Base-by-base conservation (phyloP, 805 yeast genomes). In the Maudiozyma bulderi region DNA sequence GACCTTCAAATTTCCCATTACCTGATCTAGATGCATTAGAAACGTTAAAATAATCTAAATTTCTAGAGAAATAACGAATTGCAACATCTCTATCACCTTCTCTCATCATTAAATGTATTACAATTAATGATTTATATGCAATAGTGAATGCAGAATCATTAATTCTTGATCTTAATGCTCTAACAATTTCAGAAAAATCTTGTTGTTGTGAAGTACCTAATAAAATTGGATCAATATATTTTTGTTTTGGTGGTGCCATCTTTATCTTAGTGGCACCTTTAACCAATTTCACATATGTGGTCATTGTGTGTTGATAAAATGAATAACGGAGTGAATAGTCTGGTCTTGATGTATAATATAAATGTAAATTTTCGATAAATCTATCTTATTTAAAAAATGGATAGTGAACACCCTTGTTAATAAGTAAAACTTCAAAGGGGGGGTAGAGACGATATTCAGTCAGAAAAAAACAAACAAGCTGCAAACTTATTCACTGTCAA, bases 211-310 rank as follows among this genome's bases (percentile, higher is more conserved):
- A 54, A 0, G 77, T 68, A 7, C 75, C 73, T 43, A 71, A 75
- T 33, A 93, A 73, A 47, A 93, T 87, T 1, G 98, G 98, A 69
- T 91, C 98, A 47, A 93, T 81, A 64, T 93, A 93, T 66, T 93
- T 93, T 38, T 95, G 84, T 68, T 93, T 93, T 6, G 99, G 99
- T n/a, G 98, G 96, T 9, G 98, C 98, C 70, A 87, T 77, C 80
- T 82, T 82, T 34, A 81, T 74, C 65, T 82, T 82, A 13, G 88
- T 82, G 47, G 87, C 88, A 44, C 87, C 81, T 70, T 85, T 86
- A 54, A 85, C 93, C 51, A 84, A 72, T 67, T 84, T 85, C 53
- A 82, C 83, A 61, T 80, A 82, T 1, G 85, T 57, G 3, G 61
- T 56, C 61, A 57, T 57, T 1, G 14, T 11, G 8, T 8, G 4